Base-by-base conservation (phyloP, 192 early-diverging fungal species). In the Backusella liffmaniae region DNA sequence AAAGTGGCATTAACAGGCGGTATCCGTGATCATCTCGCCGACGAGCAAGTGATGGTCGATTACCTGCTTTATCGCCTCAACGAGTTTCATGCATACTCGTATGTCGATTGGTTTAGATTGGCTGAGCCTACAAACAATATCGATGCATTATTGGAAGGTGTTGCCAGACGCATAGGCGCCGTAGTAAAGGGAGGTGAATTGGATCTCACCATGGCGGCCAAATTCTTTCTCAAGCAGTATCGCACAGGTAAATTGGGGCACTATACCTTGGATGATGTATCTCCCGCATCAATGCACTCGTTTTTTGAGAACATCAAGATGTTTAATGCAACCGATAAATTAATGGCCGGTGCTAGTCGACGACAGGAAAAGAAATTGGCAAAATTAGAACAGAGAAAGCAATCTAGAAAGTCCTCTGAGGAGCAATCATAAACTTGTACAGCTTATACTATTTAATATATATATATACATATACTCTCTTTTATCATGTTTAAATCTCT, bases 1-100 rank as follows among this genome's bases (percentile, higher is more conserved):
- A 96, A 97, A 73, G 92, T 99, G 3, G 95, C 96, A 8, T 78
- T 99, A 44, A 95, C 94, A 35, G 97, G 87, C 44, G 93, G 94
- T 3, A 97, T 96, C 35, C 93, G 91, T 18, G 96, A 98, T 79
- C 87, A 92, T 73, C 85, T 96, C 44, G 90, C 92, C 3, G 95
- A 95, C 51, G 89, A 93, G 70, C 80, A 87, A 79, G 85, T 96
- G 49, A 91, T 99, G 59, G 96, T 91, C 4, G 97, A 98, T 79
- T 99, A 96, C 75, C 84, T 99, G 21, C 83, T 99, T 0, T 98
- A 91, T 82, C 83, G 90, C 18, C 86, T 99, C 53, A 98, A 98
- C 77, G 88, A 87, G 26, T 67, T 83, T 8, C 74, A 85, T 12
- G 79, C 76, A 4, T 80, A 84, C 49, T 82, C 86, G 85, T 91